Evolutionary conservation across 768 basidiomycete genomes (phyloP), one percentile per base, ranked within the genome.

Genomic region (Boletus pseudo-olivaceus): DNA sequence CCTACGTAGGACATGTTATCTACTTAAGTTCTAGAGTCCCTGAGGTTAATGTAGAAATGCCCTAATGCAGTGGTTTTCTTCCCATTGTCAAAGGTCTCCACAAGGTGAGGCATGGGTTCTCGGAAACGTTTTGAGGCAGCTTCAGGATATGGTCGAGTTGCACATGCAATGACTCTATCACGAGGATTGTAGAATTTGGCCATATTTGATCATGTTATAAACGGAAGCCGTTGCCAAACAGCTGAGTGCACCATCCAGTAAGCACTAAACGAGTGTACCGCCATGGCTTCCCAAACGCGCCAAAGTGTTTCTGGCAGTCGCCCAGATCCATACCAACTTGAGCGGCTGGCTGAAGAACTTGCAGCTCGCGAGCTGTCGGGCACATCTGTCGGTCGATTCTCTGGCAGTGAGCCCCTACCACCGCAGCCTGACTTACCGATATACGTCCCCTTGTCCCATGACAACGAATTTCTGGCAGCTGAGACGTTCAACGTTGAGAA

Each of bases 401-500:
- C 49, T 46, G 51, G 42, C 27, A 49, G 26, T 47, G 59, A 64
- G 11, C 54, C 51, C 39, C 41, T 43, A 10, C 38, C 49, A 43
- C 26, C 29, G 19, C 61, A 62, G 35, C 77, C 77, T 57, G 79
- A 83, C 59, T 76, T 90, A 23, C 88, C 87, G 17, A 73, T 79
- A 57, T 81, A 81, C 67, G 65, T 78, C 7, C 90, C 94, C 44
- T 79, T 98, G 48, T 85, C 91, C 4, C 94, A 95, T 63, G 72
- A 80, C 67, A 88, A 96, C 68, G 76, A 84, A 5, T 82, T 86
- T 60, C 78, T 98, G 41, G 80, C 79, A 3, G 78, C 84, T 0
- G 75, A 82, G 27, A 72, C 74, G 1, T 98, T 95, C 72, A 76
- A 90, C 61, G 85, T 91, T 17, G 93, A 98, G 64, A 79, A 80